Percentiles rank a stretch among this genome's conserved stretches.
Conservation (phyloP, 352 stramenopile species). For the Pythium rhizo-oryzae region DNA sequence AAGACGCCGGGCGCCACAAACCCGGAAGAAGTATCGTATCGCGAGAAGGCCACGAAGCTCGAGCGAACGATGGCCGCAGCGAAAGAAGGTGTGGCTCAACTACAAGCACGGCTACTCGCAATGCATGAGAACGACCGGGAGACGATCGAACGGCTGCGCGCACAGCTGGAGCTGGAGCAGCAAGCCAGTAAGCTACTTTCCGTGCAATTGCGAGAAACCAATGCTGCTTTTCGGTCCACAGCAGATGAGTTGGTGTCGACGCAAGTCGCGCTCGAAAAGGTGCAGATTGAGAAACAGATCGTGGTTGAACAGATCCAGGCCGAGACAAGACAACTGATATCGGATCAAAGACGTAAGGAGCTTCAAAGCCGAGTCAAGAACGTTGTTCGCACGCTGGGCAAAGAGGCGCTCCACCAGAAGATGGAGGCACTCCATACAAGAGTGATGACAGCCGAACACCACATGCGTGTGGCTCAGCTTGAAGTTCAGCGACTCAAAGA, state of each 20-base stretch:
- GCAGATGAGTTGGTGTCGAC: conserved; percentile 53
- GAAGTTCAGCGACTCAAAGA: conserved; percentile 35
- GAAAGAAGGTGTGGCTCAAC: conserved; percentile 40
- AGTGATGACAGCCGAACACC: conserved; percentile 54
- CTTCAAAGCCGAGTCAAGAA: conserved; percentile 58
- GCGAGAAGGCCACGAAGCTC: conserved; percentile 57
- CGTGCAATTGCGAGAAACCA: conserved; percentile 54
- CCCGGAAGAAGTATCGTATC: conserved; percentile 43
- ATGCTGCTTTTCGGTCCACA: conserved; percentile 40
- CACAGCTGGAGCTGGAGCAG: conserved; percentile 57
- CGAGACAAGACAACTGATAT: conserved; percentile 50
- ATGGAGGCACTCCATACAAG: conserved; percentile 57
- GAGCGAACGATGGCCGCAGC: conserved; percentile 49
- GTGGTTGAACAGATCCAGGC: conserved; percentile 48
- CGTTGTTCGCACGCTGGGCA: conserved; percentile 59
- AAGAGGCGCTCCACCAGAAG: conserved; percentile 67
- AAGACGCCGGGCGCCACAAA: conserved; percentile 3
- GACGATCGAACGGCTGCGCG: conserved; percentile 44
- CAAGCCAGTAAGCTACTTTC: conserved; percentile 48
- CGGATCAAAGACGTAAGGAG: conserved; percentile 53
- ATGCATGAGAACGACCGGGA: conserved; percentile 36
- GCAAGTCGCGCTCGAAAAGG: conserved; percentile 51
- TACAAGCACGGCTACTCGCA: conserved; percentile 35
- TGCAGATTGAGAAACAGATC: conserved; percentile 42
- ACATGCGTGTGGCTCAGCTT: conserved; percentile 53